Evolutionary conservation across 345 rosid species (phyloP).

Genomic region (Heritiera littoralis): DNA sequence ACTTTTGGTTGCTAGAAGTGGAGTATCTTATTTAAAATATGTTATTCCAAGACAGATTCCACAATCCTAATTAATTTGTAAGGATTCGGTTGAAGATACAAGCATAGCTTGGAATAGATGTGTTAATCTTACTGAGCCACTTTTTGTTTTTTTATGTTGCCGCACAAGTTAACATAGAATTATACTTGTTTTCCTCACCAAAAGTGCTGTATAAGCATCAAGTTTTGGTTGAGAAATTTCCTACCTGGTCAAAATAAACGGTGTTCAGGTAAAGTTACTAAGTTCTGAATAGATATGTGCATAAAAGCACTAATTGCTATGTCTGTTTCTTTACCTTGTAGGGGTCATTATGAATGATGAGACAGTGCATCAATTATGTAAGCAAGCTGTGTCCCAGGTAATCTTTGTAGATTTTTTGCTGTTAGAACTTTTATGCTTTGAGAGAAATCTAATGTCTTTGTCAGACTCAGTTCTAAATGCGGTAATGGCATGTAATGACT

Average conservation of each 20-base stretch:
- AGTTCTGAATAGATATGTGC: background rate
- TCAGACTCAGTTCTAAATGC: background rate
- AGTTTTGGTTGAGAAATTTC: background rate
- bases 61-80: background rate
- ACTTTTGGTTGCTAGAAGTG: background rate
- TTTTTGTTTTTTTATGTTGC: background rate
- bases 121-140: background rate
- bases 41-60: background rate
- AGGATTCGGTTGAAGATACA: slow-evolving; percentile 10
- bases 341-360: slow-evolving; percentile 94
- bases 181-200: background rate
- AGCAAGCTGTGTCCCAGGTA: slow-evolving; percentile 94
- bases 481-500: background rate
- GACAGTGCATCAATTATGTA: slow-evolving; percentile 86
- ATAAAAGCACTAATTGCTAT: slow-evolving; percentile 16
- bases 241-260: background rate
- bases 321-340: slow-evolving; percentile 29
- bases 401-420: slow-evolving; percentile 1
- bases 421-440: background rate
- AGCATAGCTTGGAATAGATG: background rate
- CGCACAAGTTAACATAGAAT: slow-evolving; percentile 13
- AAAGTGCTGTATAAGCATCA: background rate
- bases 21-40: background rate
- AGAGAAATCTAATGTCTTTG: background rate
- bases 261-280: background rate